Percentiles rank a stretch among this genome's conserved stretches.
Evolutionary conservation across 1,284 basidiomycete genomes (phyloP).

Genomic region (Wallemia mellicola): DNA sequence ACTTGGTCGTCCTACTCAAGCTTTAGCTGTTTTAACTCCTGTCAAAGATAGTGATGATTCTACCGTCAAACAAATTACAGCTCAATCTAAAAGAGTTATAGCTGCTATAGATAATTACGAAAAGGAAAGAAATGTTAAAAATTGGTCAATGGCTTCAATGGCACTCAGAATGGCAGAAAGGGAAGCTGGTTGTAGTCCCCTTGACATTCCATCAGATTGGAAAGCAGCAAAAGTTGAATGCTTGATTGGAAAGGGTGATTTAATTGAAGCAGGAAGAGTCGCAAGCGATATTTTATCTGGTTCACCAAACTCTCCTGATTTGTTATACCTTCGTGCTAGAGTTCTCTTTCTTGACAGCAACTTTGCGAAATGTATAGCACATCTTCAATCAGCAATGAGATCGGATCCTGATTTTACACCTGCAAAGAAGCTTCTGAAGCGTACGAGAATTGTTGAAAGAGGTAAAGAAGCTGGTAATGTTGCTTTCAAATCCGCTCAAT

Average conservation of each 20-base stretch:
- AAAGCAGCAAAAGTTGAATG: constrained; percentile 42
- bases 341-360: constrained; percentile 46
- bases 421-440: constrained; percentile 38
- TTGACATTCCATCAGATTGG: constrained; percentile 39
- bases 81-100: constrained; percentile 22
- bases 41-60: constrained; percentile 5
- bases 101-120: constrained; percentile 25
- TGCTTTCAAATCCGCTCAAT: background rate
- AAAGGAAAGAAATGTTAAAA: constrained; percentile 2
- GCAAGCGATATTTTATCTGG: constrained; percentile 39
- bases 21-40: constrained; percentile 25
- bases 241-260: constrained; percentile 32
- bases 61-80: constrained; percentile 26
- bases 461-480: constrained; percentile 3
- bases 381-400: constrained; percentile 39
- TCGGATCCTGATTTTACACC: constrained; percentile 44
- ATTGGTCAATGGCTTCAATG: constrained; percentile 22
- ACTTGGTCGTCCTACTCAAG: constrained; percentile 32
- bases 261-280: constrained; percentile 6
- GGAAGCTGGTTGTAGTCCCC: constrained; percentile 25
- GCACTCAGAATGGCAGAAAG: constrained; percentile 31
- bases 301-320: constrained; percentile 43
- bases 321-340: constrained; percentile 44
- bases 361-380: constrained; percentile 36
- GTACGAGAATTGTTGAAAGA: constrained; percentile 31